Base-by-base conservation (phyloP, 805 yeast species). In the Yamadazyma phyllophila region DNA sequence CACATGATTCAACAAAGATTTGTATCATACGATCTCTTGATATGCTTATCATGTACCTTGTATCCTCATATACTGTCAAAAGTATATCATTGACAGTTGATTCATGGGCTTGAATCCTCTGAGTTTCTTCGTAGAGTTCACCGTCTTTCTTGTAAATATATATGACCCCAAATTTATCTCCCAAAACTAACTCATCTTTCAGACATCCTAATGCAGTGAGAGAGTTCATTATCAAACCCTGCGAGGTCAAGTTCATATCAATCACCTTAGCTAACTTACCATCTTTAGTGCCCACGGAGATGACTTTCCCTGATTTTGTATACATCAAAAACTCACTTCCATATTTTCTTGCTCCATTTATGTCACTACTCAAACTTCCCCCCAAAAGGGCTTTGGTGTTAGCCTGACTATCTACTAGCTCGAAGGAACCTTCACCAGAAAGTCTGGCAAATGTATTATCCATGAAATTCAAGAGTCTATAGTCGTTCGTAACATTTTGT, bases 21-120 rank as follows among this genome's bases (percentile, higher is more conserved):
- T 83, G 88, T 26, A 83, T 73, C 69, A 82, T 83, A 42, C 88
- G 57, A 56, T 83, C 88, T 35, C 88, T 61, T 1, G 85, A 78
- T 24, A 77, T 74, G 33, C 80, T 73, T 14, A 72, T 70, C 4
- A 76, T 54, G 39, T 75, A 66, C 31, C 63, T 55, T n/a, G 30
- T 20, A 0, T 50, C 48, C 0, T 50, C 63, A 3, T 64, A 45
- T 36, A 59, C 55, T 45, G 76, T 74, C 41, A 59, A 63, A 1
- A 59, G 44, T 1, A 79, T 54, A 36, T 74, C 81, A 47, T 77
- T 80, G 12, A 80, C 60, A 9, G 76, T 61, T 7, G 81, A 76
- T 17, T 78, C 76, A 51, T 81, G 84, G 0, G 81, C 80, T 36
- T 75, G 71, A 0, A 66, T 56, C 6, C 57, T 61, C 53, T 51